Base-by-base conservation (phyloP, 495 filamentous ascomycete species). In the Podospora tetraspora region DNA sequence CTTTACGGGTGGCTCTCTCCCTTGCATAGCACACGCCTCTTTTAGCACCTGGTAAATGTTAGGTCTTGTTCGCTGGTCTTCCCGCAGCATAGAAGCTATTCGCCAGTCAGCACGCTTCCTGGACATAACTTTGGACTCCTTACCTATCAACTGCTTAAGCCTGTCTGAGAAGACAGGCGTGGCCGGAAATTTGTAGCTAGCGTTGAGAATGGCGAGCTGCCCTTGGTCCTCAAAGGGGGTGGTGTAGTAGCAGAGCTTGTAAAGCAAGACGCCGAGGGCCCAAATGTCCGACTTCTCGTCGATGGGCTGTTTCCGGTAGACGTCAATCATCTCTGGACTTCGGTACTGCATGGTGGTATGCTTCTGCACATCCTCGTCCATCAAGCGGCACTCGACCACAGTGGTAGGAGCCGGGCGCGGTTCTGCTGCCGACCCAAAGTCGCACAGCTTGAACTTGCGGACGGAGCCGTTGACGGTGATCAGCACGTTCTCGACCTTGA, bases 241-340 rank as follows among this genome's bases (percentile, higher is more conserved):
- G 29, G 96, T 99, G 81, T 98, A 99, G 82, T 98, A 99, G 81
- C 95, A 99, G 64, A 99, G 85, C 83, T 99, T 99, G 83, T 98
- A 99, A 61, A 99, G 82, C 61, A 99, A 83, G 32, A 99, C 95
- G 16, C 95, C 95, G 56, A 99, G 83, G 1, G 95, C 95, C 95
- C 95, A 99, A 22, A 99, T 96, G 79, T 99, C 95, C 58, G 93
- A 97, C 82, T 99, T 99, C 83, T 99, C 95, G 75, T 99, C 93
- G 78, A 99, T 97, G 3, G 96, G 93, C 69, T 93, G 92, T 79
- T 94, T 97, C 71, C 94, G 84, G 76, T 97, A 98, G 22, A 98
- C 95, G 76, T 99, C 95, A 68, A 99, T 88, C 96, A 99, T 99
- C 80, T 99, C 95, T 57, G 95, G 95, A 76, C 95, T 98, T 68